Base-by-base conservation (phyloP, 2,329 filamentous ascomycete species). In the Thelonectria blattea region DNA sequence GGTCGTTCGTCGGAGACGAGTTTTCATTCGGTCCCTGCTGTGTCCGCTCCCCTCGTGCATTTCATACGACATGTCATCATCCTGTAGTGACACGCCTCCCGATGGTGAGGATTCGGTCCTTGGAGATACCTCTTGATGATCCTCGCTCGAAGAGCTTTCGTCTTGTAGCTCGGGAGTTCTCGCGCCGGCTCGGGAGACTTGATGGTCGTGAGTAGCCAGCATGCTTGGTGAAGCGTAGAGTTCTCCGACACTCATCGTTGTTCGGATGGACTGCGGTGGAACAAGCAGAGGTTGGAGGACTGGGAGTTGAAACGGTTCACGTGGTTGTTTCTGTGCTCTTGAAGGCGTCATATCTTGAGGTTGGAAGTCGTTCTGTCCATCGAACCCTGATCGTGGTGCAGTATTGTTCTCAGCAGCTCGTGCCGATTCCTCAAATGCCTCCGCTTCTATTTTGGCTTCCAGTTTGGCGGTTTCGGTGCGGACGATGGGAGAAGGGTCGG, bases 1-100 rank as follows among this genome's bases (percentile, higher is more conserved):
- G 4, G 71, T 64, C 17, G 65, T 69, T 46, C 74, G 72, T 24
- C 73, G 62, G 2, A 74, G 65, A n/a, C 72, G 68, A 22, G 72
- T 70, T 57, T 74, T 75, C 54, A 70, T 67, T 65, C 65, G 57
- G 46, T 66, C 65, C 45, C 64, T 63, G n/a, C 63, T 65, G 15
- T 62, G 60, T 14, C 73, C 73, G 12, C 68, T 71, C 14, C 74
- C 74, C 51, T 75, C 74, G 34, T 75, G 73, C 2, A 76, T 58
- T 47, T 74, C 68, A 27, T 65, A 71, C 2, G 62, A 18, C 1
- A 56, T 53, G 17, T 41, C 6, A 11, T 64, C 64, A 20, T 62
- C 62, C 39, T 63, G 47, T 3, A 51, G 39, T 22, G 65, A 58
- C 14, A 58, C 59, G 22, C 58, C 56, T 24, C 57, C 64, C 18